Evolutionary conservation across 2,329 filamentous ascomycete genomes (phyloP), one percentile per base, ranked within the genome.

Genomic region (Fusarium irregulare): DNA sequence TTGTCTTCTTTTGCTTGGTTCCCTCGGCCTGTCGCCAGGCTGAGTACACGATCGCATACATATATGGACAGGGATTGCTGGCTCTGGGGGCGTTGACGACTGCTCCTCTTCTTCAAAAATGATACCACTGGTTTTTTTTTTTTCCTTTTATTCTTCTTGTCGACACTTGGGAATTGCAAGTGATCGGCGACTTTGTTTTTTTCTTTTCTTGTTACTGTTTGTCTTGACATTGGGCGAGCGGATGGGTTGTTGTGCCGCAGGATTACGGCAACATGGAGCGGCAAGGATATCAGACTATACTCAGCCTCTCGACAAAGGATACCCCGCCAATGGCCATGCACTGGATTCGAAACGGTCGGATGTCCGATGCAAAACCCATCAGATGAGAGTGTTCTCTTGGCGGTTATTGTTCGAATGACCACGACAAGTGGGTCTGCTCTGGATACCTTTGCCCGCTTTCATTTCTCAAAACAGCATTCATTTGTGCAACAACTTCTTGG

Each of bases 101-200:
- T 68, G 50, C 70, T 56, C 65, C 63, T 64, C 49, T 70, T 70
- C 45, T 71, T 71, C 56, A 69, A 66, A 74, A 73, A 73, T 75
- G 73, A 75, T 75, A 75, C 72, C 73, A 75, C 70, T 48, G 70
- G 57, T 65, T 73, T 64, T 64, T 67, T 59, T 37, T 47, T 64
- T 67, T 59, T 37, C 45, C 54, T 50, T 25, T 46, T 64, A 49
- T 65, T 48, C 50, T 55, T 64, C 55, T 30, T 41, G 44, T 28
- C 56, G 56, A 56, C 60, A 61, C 25, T 55, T 58, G 44, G 45
- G 50, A 56, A 23, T 47, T 18, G 32, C 45, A 34, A 40, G 30
- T 62, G 44, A 50, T 62, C 63, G 56, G 27, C 21, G 23, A 41
- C 42, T 64, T 16, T 30, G 18, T 16, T 46, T 6, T 28, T 66